Evolutionary conservation across 202 grass and related monocot species (phyloP).

Genomic region (Bolboschoenoplectus hybrid): DNA sequence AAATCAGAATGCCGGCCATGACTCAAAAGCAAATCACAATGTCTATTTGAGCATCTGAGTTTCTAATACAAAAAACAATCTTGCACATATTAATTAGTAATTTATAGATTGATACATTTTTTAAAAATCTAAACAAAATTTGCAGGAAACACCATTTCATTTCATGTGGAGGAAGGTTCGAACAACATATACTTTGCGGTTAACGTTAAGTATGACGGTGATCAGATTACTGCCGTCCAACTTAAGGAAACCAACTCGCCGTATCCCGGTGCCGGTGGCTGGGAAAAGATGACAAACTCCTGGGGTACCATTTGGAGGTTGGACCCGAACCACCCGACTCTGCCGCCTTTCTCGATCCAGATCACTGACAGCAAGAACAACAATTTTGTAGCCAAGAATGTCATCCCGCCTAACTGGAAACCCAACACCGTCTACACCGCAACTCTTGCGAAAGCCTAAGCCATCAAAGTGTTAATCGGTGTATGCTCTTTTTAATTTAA

Average conservation of each 20-base stretch:
- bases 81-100: background rate
- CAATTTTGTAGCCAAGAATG: slow-evolving; percentile 53
- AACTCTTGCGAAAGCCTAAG: background rate
- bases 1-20: background rate
- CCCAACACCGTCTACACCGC: slow-evolving; percentile 49
- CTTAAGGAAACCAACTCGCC: slow-evolving; percentile 57
- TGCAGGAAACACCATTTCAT: slow-evolving; percentile 44
- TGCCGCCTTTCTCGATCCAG: slow-evolving; percentile 62
- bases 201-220: slow-evolving; percentile 52
- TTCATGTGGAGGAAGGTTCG: slow-evolving; percentile 65
- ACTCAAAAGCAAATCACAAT: background rate
- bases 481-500: background rate
- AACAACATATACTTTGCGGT: slow-evolving; percentile 65
- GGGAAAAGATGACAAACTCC: slow-evolving; percentile 53
- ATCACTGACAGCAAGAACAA: slow-evolving; percentile 51
- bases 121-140: background rate
- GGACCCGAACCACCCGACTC: slow-evolving; percentile 48
- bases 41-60: background rate
- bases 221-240: slow-evolving; percentile 49
- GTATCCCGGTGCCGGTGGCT: slow-evolving; percentile 9
- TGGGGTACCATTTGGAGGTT: slow-evolving; percentile 63
- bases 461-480: background rate
- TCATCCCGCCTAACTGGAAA: slow-evolving; percentile 74
- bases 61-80: background rate
- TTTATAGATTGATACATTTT: background rate